These are phyloP conservation scores for Calonectria crousiana DNA, from an alignment of 2,329 filamentous ascomycete species.

Conservation along the genomic window DNA sequence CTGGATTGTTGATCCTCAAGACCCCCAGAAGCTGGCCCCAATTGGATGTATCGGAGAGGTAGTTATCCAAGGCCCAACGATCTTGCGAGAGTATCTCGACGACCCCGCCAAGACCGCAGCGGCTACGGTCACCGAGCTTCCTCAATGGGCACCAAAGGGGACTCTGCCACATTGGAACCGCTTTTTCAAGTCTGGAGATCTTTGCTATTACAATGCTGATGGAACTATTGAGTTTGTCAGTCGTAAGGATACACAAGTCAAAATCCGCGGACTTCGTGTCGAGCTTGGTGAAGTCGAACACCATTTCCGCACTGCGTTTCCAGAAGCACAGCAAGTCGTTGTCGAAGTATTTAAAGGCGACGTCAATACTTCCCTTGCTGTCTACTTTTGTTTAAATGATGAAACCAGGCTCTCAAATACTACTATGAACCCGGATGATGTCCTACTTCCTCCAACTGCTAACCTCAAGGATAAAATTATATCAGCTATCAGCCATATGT, in stretches of 20 bases:
- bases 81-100: conserved; percentile 39
- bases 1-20: conserved; percentile 35
- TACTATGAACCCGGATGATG: neutral
- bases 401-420: neutral
- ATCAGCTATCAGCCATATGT: neutral
- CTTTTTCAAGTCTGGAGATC: conserved; percentile 40
- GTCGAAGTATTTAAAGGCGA: conserved; percentile 11
- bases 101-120: conserved; percentile 36
- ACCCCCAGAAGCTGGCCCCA: conserved; percentile 32
- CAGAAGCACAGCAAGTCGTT: neutral
- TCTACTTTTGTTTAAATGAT: conserved; percentile 9
- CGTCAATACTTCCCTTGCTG: conserved; percentile 5
- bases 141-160: conserved; percentile 21
- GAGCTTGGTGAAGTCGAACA: conserved; percentile 32
- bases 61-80: conserved; percentile 36
- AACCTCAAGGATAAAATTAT: neutral
- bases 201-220: conserved; percentile 46
- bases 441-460: neutral
- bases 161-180: conserved; percentile 28
- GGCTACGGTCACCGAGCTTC: conserved; percentile 47
- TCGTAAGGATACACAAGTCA: conserved; percentile 66
- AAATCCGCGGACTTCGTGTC: conserved; percentile 63
- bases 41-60: conserved; percentile 34
- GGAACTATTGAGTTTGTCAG: conserved; percentile 56
- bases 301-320: conserved; percentile 5